Evolutionary conservation across 2,329 filamentous ascomycete species (phyloP).

Genomic region (Ophiocordyceps camponoti-floridani): DNA sequence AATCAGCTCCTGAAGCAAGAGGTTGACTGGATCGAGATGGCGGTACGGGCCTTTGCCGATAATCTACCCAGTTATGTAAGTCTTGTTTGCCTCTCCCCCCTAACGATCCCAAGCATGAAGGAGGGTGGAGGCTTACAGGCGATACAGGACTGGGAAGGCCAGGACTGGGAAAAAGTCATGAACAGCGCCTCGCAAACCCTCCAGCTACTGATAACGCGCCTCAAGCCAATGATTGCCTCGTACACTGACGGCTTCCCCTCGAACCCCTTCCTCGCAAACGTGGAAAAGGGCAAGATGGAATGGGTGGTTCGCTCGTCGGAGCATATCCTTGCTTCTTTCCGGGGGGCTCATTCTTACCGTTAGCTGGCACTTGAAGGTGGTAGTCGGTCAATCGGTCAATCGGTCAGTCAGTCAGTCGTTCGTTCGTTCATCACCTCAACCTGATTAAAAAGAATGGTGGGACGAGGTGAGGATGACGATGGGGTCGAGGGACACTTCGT

Average conservation of each 20-base stretch:
- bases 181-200: constrained; percentile 20
- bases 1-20: constrained; percentile 35
- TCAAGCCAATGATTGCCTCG: constrained; percentile 15
- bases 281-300: constrained; percentile 19
- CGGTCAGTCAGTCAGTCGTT: too few species aligned
- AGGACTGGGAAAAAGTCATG: constrained; percentile 17
- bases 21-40: constrained; percentile 41
- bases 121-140: too few species aligned
- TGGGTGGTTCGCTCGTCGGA: constrained; percentile 19
- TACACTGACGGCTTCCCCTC: constrained; percentile 19
- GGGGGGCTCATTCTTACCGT: constrained; percentile 11
- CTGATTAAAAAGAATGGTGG: too few species aligned
- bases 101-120: too few species aligned
- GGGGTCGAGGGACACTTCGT: too few species aligned
- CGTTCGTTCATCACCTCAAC: too few species aligned
- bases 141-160: constrained; percentile 19
- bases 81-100: constrained; percentile 3
- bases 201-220: constrained; percentile 17
- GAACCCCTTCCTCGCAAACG: constrained; percentile 19
- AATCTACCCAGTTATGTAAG: constrained; percentile 32
- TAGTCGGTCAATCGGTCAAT: too few species aligned
- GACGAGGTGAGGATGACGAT: too few species aligned
- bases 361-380: too few species aligned
- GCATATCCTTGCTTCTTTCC: constrained; percentile 16
- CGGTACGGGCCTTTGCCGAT: constrained; percentile 34